These are phyloP conservation scores for Betula pendula DNA, from an alignment of 306 rosid genomes.

Conservation along the genomic window DNA sequence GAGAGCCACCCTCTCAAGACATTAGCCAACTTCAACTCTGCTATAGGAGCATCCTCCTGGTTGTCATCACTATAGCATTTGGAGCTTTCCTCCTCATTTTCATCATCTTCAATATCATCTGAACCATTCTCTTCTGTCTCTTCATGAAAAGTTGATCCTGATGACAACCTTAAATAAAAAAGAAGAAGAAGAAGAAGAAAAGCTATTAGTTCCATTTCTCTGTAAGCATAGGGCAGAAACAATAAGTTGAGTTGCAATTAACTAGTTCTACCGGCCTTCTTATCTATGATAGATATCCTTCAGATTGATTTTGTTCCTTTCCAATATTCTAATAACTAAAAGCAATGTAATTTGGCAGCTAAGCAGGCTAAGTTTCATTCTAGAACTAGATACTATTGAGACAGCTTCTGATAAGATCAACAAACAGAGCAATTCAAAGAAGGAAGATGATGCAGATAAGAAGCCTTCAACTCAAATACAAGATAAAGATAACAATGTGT, in stretches of 20 bases:
- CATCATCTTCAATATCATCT: conserved; percentile 8
- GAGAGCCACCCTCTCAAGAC: conserved; percentile 39
- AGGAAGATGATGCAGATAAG: no score
- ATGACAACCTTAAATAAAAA: conserved; percentile 23
- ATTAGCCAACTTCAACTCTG: conserved; percentile 29
- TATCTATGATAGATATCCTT: no score
- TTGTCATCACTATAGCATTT: background rate
- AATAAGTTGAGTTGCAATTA: background rate
- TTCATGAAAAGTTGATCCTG: conserved; percentile 19
- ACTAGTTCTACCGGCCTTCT: no score
- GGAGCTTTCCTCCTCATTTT: conserved; percentile 12
- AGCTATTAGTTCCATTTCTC: conserved; percentile 9
- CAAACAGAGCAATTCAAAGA: no score
- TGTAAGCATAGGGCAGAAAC: background rate
- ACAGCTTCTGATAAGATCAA: no score
- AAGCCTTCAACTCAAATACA: no score
- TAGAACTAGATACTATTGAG: background rate
- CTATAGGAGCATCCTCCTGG: conserved; percentile 18
- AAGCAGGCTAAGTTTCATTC: background rate
- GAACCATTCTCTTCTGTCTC: conserved; percentile 8
- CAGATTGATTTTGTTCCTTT: no score
- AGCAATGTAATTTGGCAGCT: background rate
- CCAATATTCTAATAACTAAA: no score
- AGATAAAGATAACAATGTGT: no score
- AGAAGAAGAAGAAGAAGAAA: background rate